Conservation (phyloP, 2,329 filamentous ascomycete genomes). For the Helotiales sp. region DNA sequence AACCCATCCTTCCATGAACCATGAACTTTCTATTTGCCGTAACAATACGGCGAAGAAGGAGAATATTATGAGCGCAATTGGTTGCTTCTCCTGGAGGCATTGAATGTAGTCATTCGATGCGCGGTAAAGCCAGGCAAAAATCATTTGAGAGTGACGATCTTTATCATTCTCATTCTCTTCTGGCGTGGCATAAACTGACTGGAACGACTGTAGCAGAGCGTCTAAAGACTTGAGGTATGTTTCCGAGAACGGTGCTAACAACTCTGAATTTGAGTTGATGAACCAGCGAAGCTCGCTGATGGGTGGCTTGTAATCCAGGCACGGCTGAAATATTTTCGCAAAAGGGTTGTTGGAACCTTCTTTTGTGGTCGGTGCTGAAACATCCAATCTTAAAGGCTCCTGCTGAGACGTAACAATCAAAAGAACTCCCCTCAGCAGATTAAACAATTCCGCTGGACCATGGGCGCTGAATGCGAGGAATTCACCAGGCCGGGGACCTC, state of each 20-base stretch:
- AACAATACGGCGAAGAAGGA: neutral
- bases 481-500: neutral
- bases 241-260: neutral
- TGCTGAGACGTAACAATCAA: neutral
- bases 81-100: neutral
- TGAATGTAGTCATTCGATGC: neutral
- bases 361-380: neutral
- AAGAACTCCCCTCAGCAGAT: neutral
- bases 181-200: neutral
- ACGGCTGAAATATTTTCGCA: neutral
- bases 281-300: neutral
- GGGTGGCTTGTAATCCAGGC: neutral
- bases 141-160: neutral
- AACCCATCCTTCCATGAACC: slow-evolving; percentile 1
- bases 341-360: neutral
- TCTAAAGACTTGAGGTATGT: neutral
- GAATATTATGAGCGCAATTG: neutral
- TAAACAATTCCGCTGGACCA: neutral
- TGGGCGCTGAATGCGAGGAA: neutral
- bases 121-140: neutral
- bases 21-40: neutral
- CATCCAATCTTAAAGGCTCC: neutral
- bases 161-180: neutral
- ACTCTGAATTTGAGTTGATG: neutral
- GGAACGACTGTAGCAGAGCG: neutral